Base-by-base conservation (phyloP, 257 asterid genomes). In the Nicotiana knightiana region DNA sequence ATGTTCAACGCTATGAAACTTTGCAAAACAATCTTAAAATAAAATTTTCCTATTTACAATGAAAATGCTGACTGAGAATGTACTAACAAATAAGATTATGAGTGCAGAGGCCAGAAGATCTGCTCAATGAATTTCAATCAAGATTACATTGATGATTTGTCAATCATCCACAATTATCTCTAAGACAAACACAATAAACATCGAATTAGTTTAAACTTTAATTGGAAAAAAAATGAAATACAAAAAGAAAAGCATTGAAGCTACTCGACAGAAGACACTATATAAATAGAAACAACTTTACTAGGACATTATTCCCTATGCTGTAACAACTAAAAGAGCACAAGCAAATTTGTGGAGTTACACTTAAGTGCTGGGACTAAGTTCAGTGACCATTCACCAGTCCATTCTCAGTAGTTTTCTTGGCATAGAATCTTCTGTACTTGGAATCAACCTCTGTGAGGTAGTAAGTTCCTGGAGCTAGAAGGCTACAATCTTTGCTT, bases 401-500 rank as follows among this genome's bases (percentile, higher is more conserved):
- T 48, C 92, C 97, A 58, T 91, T 89, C 81, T 91, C 97, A 30
- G 33, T 67, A 64, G 91, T 87, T 85, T 96, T 96, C 93, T 86
- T 89, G 57, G 97, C 77, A 21, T 96, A 96, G 89, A 91, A 96
- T 88, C 99, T 89, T 57, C 98, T 87, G 87, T 93, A 96, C 91
- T 85, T 92, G 57, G 98, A 94, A 82, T 96, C 99, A 30, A 94
- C 98, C 87, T 96, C 97, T n/a, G 98, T 92, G 83, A 96, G 97
- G 71, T 92, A 96, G 88, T 90, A 94, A 1, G 98, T 88, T 65
- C 98, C 99, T 0, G 94, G 96, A 59, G 97, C 90, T 73, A 96
- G 93, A 85, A 92, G 96, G 82, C 97, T 96, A 16, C 89, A 86
- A 76, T 96, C 98, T 84, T 96, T 94, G 91, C 83, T 92, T 2